Percentiles rank a stretch among this genome's conserved stretches.
These are phyloP conservation scores for Paramecium sexaurelia DNA, from an alignment of 73 alveolate genomes.

Conservation along the genomic window DNA sequence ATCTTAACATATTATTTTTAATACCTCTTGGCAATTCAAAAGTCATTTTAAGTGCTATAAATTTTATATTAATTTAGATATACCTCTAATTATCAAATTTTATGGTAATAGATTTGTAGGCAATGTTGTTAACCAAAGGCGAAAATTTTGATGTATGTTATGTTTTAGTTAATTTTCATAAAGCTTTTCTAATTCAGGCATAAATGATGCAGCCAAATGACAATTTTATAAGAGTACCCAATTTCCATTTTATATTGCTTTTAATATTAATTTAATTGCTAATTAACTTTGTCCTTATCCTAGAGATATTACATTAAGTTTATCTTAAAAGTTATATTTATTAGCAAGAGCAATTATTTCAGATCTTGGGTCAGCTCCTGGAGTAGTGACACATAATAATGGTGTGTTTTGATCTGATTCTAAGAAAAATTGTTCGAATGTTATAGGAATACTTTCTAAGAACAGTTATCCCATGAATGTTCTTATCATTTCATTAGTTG, in stretches of 20 bases:
- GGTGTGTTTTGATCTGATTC: constrained; percentile 94
- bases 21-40: constrained; percentile 97
- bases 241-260: constrained; percentile 88
- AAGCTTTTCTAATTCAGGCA: constrained; percentile 93
- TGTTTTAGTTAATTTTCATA: constrained; percentile 77
- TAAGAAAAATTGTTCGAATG: constrained; percentile 84
- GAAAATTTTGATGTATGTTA: constrained; percentile 85
- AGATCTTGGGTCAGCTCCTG: constrained; percentile 97
- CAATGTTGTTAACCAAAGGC: constrained; percentile 96
- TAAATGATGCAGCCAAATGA: constrained; percentile 93
- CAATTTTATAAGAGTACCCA: constrained; percentile 97
- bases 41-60: constrained; percentile 94
- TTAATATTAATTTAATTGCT: constrained; percentile 91
- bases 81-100: constrained; percentile 90
- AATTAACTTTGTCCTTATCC: constrained; percentile 92
- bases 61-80: constrained; percentile 72
- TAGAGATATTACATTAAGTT: constrained; percentile 79
- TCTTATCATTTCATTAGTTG: constrained; percentile 86
- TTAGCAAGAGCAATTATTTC: neutral
- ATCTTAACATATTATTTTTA: constrained; percentile 84
- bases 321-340: constrained; percentile 74
- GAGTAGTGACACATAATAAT: constrained; percentile 90
- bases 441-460: constrained; percentile 89
- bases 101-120: constrained; percentile 95
- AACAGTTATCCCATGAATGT: constrained; percentile 83